A percentile compares a stretch with the other conserved stretches of the same genome.
These are phyloP conservation scores for Neonectria sp. DNA, from an alignment of 2,329 filamentous ascomycete species.

Conservation along the genomic window DNA sequence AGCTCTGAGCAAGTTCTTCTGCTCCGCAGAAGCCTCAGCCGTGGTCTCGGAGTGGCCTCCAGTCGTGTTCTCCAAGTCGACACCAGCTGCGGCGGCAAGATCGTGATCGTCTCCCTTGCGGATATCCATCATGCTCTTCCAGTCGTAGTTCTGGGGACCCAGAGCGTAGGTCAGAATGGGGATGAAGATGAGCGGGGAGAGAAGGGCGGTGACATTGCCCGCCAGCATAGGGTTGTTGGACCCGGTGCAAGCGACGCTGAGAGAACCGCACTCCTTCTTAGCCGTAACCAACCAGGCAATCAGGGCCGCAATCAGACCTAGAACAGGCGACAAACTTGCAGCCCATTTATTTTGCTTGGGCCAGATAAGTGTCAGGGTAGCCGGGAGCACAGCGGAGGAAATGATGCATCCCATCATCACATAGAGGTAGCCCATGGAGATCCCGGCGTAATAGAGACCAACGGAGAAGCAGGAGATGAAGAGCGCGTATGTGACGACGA, in stretches of 20 bases:
- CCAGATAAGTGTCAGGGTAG: slow-evolving; percentile 86
- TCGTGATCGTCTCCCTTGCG: slow-evolving; percentile 85
- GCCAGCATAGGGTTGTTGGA: slow-evolving; percentile 90
- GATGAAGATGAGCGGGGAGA: slow-evolving; percentile 82
- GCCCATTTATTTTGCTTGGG: slow-evolving; percentile 82
- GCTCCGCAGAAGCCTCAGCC: slow-evolving; percentile 55
- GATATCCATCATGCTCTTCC: slow-evolving; percentile 85
- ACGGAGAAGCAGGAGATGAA: slow-evolving; percentile 85
- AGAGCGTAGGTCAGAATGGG: slow-evolving; percentile 79
- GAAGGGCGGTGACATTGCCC: slow-evolving; percentile 86
- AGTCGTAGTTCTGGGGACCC: slow-evolving; percentile 82
- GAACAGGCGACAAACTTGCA: slow-evolving; percentile 76
- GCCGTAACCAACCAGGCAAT: slow-evolving; percentile 82
- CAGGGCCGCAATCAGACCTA: slow-evolving; percentile 77
- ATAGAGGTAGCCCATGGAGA: slow-evolving; percentile 92
- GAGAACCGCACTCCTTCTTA: slow-evolving; percentile 75
- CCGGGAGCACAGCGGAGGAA: slow-evolving; percentile 86
- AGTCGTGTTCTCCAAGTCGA: slow-evolving; percentile 31
- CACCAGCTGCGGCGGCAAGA: slow-evolving; percentile 64
- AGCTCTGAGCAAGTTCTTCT: slow-evolving; percentile 66
- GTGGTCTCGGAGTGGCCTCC: slow-evolving; percentile 28
- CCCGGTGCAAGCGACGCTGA: slow-evolving; percentile 83
- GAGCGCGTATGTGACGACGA: slow-evolving; percentile 79
- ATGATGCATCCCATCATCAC: slow-evolving; percentile 95
- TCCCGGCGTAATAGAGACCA: slow-evolving; percentile 80